These are phyloP conservation scores for Aureobasidium lini DNA, from an alignment of 2,329 filamentous ascomycete genomes.

Conservation along the genomic window DNA sequence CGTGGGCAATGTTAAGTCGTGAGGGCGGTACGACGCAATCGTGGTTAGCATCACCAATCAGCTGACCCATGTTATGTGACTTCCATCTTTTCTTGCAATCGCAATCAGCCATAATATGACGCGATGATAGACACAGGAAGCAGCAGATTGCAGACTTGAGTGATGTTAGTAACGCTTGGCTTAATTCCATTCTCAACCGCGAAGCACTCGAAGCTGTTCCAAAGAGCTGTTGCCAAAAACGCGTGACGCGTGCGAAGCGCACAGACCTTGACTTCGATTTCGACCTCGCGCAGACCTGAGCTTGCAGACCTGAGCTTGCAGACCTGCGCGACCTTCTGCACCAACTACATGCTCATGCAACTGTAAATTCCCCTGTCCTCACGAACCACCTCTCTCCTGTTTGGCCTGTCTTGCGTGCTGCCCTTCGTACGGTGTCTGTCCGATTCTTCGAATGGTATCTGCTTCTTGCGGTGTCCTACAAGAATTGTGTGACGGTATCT, in stretches of 20 bases:
- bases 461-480: constrained; percentile 5
- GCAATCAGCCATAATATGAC: too few species aligned
- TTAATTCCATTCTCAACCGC: too few species aligned
- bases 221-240: too few species aligned
- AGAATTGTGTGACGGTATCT: constrained; percentile 8
- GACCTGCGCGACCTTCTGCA: neutral
- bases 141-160: too few species aligned
- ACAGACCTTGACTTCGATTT: neutral
- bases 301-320: neutral
- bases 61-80: too few species aligned
- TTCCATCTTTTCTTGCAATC: too few species aligned
- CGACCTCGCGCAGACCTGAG: neutral
- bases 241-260: neutral
- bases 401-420: constrained; percentile 3
- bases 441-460: neutral
- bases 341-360: neutral
- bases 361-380: neutral
- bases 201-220: neutral
- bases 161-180: neutral
- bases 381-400: neutral
- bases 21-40: too few species aligned
- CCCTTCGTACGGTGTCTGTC: constrained; percentile 3
- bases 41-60: too few species aligned
- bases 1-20: too few species aligned
- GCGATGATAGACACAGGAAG: too few species aligned